These are phyloP conservation scores for Pterocarpus santalinus DNA, from an alignment of 306 rosid genomes.

Conservation along the genomic window DNA sequence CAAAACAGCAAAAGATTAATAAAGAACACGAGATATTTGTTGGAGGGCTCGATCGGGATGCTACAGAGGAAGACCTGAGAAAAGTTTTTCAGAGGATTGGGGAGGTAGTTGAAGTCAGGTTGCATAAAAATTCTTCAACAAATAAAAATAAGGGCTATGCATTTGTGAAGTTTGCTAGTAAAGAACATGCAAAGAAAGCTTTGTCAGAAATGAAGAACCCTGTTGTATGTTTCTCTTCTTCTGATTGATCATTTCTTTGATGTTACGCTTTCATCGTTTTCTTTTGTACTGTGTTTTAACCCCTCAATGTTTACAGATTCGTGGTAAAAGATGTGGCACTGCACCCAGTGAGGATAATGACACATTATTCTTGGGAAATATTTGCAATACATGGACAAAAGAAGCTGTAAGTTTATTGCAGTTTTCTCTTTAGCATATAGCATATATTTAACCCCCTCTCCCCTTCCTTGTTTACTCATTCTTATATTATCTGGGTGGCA, in stretches of 20 bases:
- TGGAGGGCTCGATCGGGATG: conserved; percentile 82
- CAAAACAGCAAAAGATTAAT: conserved; percentile 64
- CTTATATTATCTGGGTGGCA: conserved; percentile 54
- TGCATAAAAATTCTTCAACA: conserved; percentile 71
- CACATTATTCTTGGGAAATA: conserved; percentile 82
- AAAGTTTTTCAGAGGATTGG: conserved; percentile 80
- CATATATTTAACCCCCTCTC: conserved; percentile 24
- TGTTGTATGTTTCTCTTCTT: conserved; percentile 64
- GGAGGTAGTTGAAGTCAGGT: conserved; percentile 78
- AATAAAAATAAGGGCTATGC: conserved; percentile 85
- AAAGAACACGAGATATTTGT: conserved; percentile 84
- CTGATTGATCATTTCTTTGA: conserved; percentile 32
- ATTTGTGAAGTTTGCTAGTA: conserved; percentile 71
- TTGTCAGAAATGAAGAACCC: conserved; percentile 87
- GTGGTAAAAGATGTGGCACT: conserved; percentile 81
- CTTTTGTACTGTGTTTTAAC: conserved; percentile 37
- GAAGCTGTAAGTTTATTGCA: conserved; percentile 67
- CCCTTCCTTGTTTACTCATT: conserved; percentile 41
- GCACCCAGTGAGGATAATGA: conserved; percentile 82
- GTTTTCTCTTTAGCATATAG: conserved; percentile 33
- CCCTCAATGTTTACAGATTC: conserved; percentile 58
- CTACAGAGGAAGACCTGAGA: conserved; percentile 78
- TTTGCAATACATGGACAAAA: conserved; percentile 87
- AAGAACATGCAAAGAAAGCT: conserved; percentile 77
- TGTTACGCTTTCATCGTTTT: conserved; percentile 2